Conservation (phyloP, 2,329 filamentous ascomycete genomes). For the Lecanosticta acicola region DNA sequence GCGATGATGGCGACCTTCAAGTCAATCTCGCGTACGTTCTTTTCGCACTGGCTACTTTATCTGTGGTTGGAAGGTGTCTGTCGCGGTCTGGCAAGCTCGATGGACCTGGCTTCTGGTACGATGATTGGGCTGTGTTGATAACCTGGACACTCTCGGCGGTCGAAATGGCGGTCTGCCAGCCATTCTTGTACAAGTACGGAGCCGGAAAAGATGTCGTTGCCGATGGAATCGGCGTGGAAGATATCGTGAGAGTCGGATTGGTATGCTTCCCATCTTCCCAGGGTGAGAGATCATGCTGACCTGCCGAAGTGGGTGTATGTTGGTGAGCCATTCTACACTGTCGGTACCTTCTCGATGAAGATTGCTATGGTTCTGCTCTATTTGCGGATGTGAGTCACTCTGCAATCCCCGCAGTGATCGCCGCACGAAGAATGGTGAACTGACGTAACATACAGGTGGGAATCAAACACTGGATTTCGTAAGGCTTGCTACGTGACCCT, state of each 20-base stretch:
- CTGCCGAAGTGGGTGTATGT: conserved; percentile 7
- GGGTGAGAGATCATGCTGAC: background rate
- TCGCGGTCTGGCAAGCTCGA: background rate
- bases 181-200: background rate
- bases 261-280: background rate
- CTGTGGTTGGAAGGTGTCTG: background rate
- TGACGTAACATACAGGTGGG: conserved; percentile 4
- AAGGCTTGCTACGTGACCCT: conserved; percentile 10
- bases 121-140: conserved; percentile 9
- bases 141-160: conserved; percentile 3
- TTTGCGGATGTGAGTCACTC: conserved; percentile 8
- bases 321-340: conserved; percentile 13
- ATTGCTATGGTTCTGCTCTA: conserved; percentile 12
- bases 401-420: too few relatives aligned
- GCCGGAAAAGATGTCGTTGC: conserved; percentile 9
- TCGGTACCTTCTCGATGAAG: conserved; percentile 9
- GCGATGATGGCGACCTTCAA: background rate
- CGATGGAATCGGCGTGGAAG: background rate
- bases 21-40: background rate
- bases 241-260: conserved; percentile 5
- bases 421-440: background rate
- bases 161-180: conserved; percentile 6
- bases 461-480: conserved; percentile 14
- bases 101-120: conserved; percentile 15
- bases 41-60: background rate